Percentiles rank a stretch among this genome's conserved stretches.
Evolutionary conservation across 306 rosid species (phyloP).

Genomic region (Vachellia collinsii): DNA sequence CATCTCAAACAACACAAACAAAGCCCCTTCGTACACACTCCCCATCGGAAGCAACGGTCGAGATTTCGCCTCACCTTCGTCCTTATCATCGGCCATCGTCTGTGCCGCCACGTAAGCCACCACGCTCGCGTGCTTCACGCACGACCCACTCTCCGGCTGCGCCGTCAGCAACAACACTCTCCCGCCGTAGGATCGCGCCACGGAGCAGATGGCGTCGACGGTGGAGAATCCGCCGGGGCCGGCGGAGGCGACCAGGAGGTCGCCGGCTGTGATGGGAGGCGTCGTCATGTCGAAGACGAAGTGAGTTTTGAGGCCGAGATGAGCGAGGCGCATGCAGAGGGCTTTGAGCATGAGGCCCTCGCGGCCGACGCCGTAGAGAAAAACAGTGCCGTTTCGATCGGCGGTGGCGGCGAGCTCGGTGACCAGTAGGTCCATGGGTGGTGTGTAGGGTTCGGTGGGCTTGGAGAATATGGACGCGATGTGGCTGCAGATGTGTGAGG

Average conservation of each 20-base stretch:
- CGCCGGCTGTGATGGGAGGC: constrained; percentile 64
- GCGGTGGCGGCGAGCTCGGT: constrained; percentile 58
- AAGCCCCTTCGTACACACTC: constrained; percentile 84
- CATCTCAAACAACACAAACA: constrained; percentile 94
- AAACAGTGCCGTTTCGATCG: constrained; percentile 52
- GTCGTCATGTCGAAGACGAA: constrained; percentile 84
- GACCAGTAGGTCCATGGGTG: constrained; percentile 59
- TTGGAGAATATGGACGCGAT: constrained; percentile 70
- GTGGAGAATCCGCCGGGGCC: constrained; percentile 93
- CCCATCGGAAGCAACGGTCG: constrained; percentile 93
- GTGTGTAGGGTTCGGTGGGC: constrained; percentile 63
- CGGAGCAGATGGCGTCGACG: constrained; percentile 76
- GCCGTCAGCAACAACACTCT: constrained; percentile 82
- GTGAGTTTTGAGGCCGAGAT: constrained; percentile 78
- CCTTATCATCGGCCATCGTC: constrained; percentile 88
- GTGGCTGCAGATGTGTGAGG: constrained; percentile 70
- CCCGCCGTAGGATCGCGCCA: constrained; percentile 65
- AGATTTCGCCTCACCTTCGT: constrained; percentile 32
- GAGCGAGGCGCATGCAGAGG: constrained; percentile 82
- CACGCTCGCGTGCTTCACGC: constrained; percentile 60
- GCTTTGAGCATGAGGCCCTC: constrained; percentile 91
- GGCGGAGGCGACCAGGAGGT: constrained; percentile 84
- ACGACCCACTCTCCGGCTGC: constrained; percentile 80
- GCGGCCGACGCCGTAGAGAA: constrained; percentile 88
- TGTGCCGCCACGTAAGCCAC: constrained; percentile 84